Evolutionary conservation across 306 rosid genomes (phyloP), one percentile per base, ranked within the genome.

Genomic region (Lupinus albus): DNA sequence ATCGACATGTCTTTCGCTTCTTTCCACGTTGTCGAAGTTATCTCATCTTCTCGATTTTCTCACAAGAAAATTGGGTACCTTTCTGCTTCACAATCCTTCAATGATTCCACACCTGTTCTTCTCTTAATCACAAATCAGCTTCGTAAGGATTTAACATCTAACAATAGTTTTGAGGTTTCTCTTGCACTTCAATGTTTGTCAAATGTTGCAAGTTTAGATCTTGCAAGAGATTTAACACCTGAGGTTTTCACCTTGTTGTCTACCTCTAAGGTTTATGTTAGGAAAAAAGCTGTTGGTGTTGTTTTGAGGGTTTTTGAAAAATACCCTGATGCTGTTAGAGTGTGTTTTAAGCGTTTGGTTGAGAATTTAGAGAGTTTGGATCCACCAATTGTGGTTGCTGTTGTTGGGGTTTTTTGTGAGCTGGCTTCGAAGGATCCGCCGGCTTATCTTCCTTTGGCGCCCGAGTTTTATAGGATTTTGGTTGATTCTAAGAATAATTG

Each of bases 91-190:
- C 86, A 72, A 53, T 93, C 98, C n/a, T 90, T 90, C 75, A 6
- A 68, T 15, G 94, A 86, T 13, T 49, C 61, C 46, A 93, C 98
- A 3, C 73, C 96, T 0, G 96, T 93, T 4, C 83, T 93, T 14
- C 94, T 93, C 15, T 95, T 93, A 72, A 84, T 87, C 72, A 93
- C 97, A 61, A 83, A 93, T 52, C 98, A 93, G 88, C 97, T 93
- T 59, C 89, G 98, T 30, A 93, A 93, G 64, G 97, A 89, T 75
- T 92, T 93, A 4, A 42, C 13, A 42, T 11, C 13, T 42, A 11
- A 84, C 35, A 89, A 84, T 52, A 78, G 78, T 55, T 76, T 73
- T 65, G 97, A 93, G 84, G 91, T 81, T 18, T 79, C 88, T 14
- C 86, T 93, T 16, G 96, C 96, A 1, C 96, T 89, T 11, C 81